Conservation (phyloP, 2,329 filamentous ascomycete genomes). For the Sporothrix brunneoviolacea region DNA sequence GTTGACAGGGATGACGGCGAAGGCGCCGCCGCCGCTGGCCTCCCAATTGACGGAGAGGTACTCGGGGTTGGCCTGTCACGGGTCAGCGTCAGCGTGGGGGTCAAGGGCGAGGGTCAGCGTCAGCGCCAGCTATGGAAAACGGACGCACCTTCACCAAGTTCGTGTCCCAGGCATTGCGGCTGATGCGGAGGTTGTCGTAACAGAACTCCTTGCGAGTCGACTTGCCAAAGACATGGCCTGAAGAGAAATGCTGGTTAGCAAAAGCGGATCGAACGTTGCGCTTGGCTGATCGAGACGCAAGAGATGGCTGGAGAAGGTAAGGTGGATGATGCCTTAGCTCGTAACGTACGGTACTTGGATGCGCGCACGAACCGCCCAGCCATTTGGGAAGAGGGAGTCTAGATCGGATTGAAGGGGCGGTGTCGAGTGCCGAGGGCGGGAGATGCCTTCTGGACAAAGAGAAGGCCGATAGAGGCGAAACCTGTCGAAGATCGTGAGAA, state of each 20-base stretch:
- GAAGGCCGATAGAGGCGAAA: too few species aligned
- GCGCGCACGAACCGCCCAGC: slow-evolving; percentile 60
- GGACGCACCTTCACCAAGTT: slow-evolving; percentile 84
- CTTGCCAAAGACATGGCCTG: slow-evolving; percentile 98
- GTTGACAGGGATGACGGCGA: slow-evolving; percentile 86
- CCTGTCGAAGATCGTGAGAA: too few species aligned
- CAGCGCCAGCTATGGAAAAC: neutral
- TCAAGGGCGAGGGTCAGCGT: neutral
- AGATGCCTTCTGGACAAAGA: too few species aligned
- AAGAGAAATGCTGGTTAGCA: too few species aligned
- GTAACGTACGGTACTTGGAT: slow-evolving; percentile 58
- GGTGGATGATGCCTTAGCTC: too few species aligned
- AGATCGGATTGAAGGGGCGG: neutral
- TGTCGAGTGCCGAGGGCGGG: neutral
- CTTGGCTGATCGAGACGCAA: too few species aligned
- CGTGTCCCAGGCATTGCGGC: slow-evolving; percentile 98
- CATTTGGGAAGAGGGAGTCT: slow-evolving; percentile 33
- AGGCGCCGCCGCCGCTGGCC: slow-evolving; percentile 87
- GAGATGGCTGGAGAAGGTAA: too few species aligned
- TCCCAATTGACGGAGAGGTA: slow-evolving; percentile 99
- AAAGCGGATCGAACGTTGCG: too few species aligned
- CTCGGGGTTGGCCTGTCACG: slow-evolving; percentile 75
- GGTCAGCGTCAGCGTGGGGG: neutral
- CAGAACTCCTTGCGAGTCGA: slow-evolving; percentile 93
- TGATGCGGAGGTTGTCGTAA: slow-evolving; percentile 97